These are phyloP conservation scores for Arthonia radiata DNA, from an alignment of 495 filamentous ascomycete species.

Conservation along the genomic window DNA sequence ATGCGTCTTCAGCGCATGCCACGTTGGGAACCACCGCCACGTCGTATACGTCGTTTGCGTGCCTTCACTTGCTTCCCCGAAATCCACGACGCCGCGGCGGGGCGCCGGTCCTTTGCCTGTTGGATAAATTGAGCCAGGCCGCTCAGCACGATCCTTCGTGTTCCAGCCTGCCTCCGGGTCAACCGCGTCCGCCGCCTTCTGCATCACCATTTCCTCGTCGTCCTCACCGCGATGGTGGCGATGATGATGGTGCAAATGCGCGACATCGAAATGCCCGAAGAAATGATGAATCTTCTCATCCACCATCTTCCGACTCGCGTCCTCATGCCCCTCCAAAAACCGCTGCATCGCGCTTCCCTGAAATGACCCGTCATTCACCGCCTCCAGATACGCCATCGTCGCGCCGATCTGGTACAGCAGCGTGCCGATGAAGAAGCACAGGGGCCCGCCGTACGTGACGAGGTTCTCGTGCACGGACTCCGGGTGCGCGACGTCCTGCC, in stretches of 20 bases:
- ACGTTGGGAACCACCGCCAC: conserved; percentile 8
- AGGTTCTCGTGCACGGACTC: conserved; percentile 1
- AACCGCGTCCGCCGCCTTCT: conserved; percentile 2
- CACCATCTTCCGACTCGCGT: conserved; percentile 3
- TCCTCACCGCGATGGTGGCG: conserved; percentile 1
- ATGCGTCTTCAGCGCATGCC: conserved; percentile 4
- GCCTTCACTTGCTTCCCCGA: conserved; percentile 4
- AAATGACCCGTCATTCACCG: conserved; percentile 6
- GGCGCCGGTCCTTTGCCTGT: conserved; percentile 4
- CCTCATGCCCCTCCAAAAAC: conserved; percentile 4
- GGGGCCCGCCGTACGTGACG: conserved; percentile 2
- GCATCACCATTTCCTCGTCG: conserved; percentile 2
- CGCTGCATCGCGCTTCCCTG: conserved; percentile 4
- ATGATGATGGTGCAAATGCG: conserved; percentile 2
- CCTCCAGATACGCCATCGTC: conserved; percentile 5
- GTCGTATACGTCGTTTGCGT: conserved; percentile 2
- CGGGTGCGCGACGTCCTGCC: conserved; percentile 2
- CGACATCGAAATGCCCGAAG: conserved; percentile 3
- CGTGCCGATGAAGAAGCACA: conserved; percentile 6
- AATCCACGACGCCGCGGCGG: conserved; percentile 3
- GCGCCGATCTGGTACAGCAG: conserved; percentile 6
- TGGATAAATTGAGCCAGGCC: conserved; percentile 3
- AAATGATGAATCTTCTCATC: conserved; percentile 6
- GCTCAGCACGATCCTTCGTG: conserved; percentile 1
- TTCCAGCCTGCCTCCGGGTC: conserved; percentile 4